phyloP scores from a whole-genome alignment of 805 yeast species.

The Yarrowia osloensis region DNA sequence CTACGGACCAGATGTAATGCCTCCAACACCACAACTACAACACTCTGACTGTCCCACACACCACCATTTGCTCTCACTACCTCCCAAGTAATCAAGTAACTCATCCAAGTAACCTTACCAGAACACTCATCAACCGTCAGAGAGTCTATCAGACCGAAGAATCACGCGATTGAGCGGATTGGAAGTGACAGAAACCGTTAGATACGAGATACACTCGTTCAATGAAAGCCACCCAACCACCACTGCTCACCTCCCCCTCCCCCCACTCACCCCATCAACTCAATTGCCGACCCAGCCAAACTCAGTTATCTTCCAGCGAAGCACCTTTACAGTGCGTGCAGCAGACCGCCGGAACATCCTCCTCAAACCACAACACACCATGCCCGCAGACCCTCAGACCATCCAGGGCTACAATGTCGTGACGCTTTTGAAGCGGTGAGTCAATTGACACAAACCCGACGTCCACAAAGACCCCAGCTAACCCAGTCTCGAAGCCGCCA shows the following conservation, averaged over 20 bases:
- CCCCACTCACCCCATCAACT: not conserved
- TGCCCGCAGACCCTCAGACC: conserved; percentile 29
- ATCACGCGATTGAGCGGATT: too few species aligned
- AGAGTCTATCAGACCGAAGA: too few species aligned
- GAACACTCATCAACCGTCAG: too few species aligned
- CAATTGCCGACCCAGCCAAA: not conserved
- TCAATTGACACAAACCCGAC: conserved; percentile 7
- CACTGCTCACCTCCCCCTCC: not conserved
- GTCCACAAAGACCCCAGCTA: not conserved
- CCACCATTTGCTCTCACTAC: not conserved
- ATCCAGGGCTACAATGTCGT: conserved; percentile 86
- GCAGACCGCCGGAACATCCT: not conserved
- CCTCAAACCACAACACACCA: not conserved
- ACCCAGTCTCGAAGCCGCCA: conserved; percentile 83
- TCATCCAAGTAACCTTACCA: not conserved
- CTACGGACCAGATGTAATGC: too few species aligned
- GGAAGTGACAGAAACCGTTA: too few species aligned
- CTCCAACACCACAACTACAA: too few species aligned
- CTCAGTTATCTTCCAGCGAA: conserved; percentile 18
- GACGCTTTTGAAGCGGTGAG: conserved; percentile 69
- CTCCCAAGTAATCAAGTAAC: not conserved
- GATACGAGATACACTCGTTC: too few species aligned
- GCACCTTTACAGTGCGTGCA: not conserved
- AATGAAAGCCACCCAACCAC: too few species aligned
- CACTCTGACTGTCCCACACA: too few species aligned